These are phyloP conservation scores for Linum trigynum DNA, from an alignment of 345 rosid genomes.

Conservation along the genomic window DNA sequence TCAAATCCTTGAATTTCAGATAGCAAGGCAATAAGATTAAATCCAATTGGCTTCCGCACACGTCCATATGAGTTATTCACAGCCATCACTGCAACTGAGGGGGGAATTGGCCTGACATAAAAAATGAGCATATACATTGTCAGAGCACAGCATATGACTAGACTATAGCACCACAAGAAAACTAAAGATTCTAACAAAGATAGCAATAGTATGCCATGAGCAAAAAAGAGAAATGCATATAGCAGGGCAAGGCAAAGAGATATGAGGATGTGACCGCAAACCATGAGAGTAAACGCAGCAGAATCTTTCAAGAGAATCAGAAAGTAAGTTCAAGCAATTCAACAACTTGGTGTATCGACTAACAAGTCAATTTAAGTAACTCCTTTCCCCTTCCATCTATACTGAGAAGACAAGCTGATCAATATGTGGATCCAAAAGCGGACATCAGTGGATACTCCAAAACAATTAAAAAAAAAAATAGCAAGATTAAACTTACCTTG, in stretches of 20 bases:
- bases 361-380: too few relatives aligned
- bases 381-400: too few relatives aligned
- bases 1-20: conserved; percentile 50
- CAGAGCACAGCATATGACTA: background rate
- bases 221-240: background rate
- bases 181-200: too few relatives aligned
- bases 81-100: conserved; percentile 89
- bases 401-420: background rate
- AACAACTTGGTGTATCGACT: too few relatives aligned
- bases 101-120: conserved; percentile 82
- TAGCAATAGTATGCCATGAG: background rate
- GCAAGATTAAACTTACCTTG: conserved; percentile 41
- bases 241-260: background rate
- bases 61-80: conserved; percentile 93
- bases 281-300: background rate
- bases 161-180: background rate
- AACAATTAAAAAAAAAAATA: background rate
- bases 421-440: background rate
- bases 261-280: too few relatives aligned
- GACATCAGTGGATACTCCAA: background rate
- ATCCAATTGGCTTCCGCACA: conserved; percentile 80
- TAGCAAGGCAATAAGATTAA: conserved; percentile 51
- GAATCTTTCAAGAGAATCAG: background rate
- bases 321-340: too few relatives aligned
- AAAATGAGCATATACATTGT: background rate